These are phyloP conservation scores for Chaetomiaceae sp. DNA, from an alignment of 2,329 filamentous ascomycete genomes.

Conservation along the genomic window DNA sequence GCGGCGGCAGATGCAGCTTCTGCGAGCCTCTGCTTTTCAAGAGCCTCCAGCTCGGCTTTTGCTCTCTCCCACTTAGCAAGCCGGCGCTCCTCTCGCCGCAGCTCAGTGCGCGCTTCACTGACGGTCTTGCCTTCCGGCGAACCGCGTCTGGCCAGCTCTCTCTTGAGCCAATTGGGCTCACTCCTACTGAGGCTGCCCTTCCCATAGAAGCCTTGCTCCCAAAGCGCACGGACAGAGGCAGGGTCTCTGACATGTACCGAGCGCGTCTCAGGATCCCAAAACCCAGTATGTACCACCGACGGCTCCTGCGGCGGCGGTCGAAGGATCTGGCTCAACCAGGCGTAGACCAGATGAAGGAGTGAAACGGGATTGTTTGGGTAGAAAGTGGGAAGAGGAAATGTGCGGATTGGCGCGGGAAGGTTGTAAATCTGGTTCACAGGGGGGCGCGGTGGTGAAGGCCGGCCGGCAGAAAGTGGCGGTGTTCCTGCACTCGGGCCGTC, in stretches of 20 bases:
- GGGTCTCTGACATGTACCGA: slow-evolving; percentile 81
- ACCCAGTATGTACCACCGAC: slow-evolving; percentile 60
- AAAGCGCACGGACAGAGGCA: slow-evolving; percentile 71
- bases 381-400: slow-evolving; percentile 79
- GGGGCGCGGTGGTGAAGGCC: slow-evolving; percentile 16
- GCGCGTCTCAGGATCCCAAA: slow-evolving; percentile 75
- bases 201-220: slow-evolving; percentile 97
- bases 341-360: slow-evolving; percentile 71
- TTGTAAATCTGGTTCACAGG: slow-evolving; percentile 69
- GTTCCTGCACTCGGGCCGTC: too few relatives aligned
- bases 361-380: slow-evolving; percentile 92
- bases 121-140: slow-evolving; percentile 57
- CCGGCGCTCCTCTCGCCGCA: slow-evolving; percentile 72
- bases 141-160: slow-evolving; percentile 70
- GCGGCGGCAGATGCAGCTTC: slow-evolving; percentile 35
- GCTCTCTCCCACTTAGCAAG: slow-evolving; percentile 88
- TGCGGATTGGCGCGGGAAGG: slow-evolving; percentile 72
- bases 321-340: slow-evolving; percentile 70
- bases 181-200: slow-evolving; percentile 90
- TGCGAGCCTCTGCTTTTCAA: slow-evolving; percentile 59
- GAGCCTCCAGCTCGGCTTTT: slow-evolving; percentile 76
- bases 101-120: slow-evolving; percentile 74
- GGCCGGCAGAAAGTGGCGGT: too few relatives aligned
- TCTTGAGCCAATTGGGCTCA: slow-evolving; percentile 87
- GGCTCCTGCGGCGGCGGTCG: slow-evolving; percentile 62